Base-by-base conservation (phyloP, 2,329 filamentous ascomycete genomes). In the Alternaria arborescens region DNA sequence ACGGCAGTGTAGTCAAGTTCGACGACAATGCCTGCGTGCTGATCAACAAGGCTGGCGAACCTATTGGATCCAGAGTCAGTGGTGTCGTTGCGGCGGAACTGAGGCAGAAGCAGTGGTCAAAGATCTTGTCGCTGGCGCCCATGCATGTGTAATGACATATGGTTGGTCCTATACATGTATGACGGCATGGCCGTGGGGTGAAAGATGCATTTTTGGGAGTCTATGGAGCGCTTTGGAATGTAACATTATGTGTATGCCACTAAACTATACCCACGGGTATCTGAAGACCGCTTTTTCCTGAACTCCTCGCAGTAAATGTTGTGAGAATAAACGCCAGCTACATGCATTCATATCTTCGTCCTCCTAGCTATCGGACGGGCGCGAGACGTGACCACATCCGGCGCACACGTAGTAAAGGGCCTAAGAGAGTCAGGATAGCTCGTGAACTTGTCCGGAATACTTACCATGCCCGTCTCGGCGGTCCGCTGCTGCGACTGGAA, bases 401-500 rank as follows among this genome's bases (percentile, higher is more conserved):
- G 92, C 95, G 85, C 95, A 99, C 57, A 99, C 95, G 67, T 81
- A 84, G 74, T 84, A 85, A 42, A 84, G 79, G 73, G 81, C 82
- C 82, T 84, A 64, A 11, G n/a, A 34, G 5, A 32, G 60, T 75
- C 41, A 73, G 70, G 10, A 48, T 38, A 22, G 20, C 34, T n/a
- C 32, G 11, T 20, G 18, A 20, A 40, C 18, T 26, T 11, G 8
- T 2, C 14, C 8, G 14, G 12, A 10, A n/a, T 18, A 55, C 69
- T 70, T 81, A 98, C 95, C 95, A 99, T 99, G 83, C 95, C 95
- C 44, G 95, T 99, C 80, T 98, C 94, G 50, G 93, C 92, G 70
- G 91, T 97, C 81, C 95, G 91, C 83, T 98, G 94, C 79, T 99
- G 95, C 64, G 94, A 97, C 83, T 99, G 95, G 84, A 99, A 99